phyloP scores from a whole-genome alignment of 129 eudicot species.

The Flaveria trinervia region DNA sequence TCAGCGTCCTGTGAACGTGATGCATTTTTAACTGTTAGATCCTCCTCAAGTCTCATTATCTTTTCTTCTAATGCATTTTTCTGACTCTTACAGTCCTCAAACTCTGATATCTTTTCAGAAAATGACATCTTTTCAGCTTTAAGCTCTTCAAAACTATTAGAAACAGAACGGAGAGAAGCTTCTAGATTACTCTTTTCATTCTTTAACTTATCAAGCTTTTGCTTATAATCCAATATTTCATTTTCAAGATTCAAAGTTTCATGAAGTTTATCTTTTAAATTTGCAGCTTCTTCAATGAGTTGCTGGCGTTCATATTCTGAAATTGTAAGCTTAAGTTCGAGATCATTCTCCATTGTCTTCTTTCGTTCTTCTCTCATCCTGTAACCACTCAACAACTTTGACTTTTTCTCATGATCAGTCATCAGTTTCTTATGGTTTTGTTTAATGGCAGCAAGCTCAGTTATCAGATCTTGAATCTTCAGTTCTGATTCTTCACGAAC shows the following conservation, averaged over 20 bases:
- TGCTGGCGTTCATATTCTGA: constrained; percentile 71
- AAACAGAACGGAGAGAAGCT: constrained; percentile 39
- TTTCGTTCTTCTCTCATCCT: constrained; percentile 62
- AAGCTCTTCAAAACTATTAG: constrained; percentile 49
- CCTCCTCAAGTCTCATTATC: constrained; percentile 50
- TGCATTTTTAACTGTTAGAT: constrained; percentile 40
- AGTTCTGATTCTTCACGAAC: constrained; percentile 44
- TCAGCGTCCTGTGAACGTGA: constrained; percentile 40
- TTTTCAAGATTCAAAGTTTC: constrained; percentile 51
- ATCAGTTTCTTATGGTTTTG: constrained; percentile 42
- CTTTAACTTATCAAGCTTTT: constrained; percentile 42
- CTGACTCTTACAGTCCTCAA: constrained; percentile 52
- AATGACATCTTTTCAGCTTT: constrained; percentile 49
- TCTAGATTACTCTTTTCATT: constrained; percentile 57
- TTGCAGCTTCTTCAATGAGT: constrained; percentile 54
- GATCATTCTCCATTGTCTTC: constrained; percentile 60
- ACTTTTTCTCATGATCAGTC: constrained; percentile 48
- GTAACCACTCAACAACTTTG: constrained; percentile 49
- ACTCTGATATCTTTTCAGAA: constrained; percentile 46
- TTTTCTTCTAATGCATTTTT: constrained; percentile 52
- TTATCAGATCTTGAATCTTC: constrained; percentile 41
- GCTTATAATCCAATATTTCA: constrained; percentile 47
- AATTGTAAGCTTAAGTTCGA: constrained; percentile 69
- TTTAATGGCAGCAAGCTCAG: constrained; percentile 43
- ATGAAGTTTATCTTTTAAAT: constrained; percentile 54